Evolutionary conservation across 805 yeast species (phyloP).

Genomic region (Candida orba): DNA sequence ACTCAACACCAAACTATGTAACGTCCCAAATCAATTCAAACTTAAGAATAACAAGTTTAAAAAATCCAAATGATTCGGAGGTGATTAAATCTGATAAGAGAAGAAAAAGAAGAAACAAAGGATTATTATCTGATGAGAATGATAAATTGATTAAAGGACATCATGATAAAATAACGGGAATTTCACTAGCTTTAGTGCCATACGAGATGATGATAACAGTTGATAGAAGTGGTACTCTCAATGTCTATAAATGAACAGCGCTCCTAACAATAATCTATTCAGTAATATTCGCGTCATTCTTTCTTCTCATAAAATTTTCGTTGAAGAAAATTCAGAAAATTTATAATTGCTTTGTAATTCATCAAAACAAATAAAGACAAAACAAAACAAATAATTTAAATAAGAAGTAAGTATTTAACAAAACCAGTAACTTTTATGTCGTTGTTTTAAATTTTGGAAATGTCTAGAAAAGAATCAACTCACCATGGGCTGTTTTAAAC

Average conservation of each 20-base stretch:
- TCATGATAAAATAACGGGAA: constrained; percentile 43
- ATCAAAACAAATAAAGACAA: constrained; percentile 1
- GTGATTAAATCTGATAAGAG: constrained; percentile 8
- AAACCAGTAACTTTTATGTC: background rate
- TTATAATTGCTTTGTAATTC: constrained; percentile 6
- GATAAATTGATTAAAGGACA: constrained; percentile 37
- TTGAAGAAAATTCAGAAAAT: background rate
- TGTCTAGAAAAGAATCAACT: too few relatives aligned
- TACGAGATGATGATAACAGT: constrained; percentile 55
- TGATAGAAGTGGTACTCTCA: constrained; percentile 61
- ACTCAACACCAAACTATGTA: constrained; percentile 1
- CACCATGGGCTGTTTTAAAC: background rate
- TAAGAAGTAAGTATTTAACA: background rate
- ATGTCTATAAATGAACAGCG: constrained; percentile 37
- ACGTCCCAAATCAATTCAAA: constrained; percentile 32
- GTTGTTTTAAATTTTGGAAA: background rate
- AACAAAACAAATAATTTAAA: background rate
- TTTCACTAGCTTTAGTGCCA: constrained; percentile 41
- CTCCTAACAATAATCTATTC: background rate
- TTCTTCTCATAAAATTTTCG: too few relatives aligned
- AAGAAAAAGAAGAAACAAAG: constrained; percentile 23
- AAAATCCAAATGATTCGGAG: constrained; percentile 10
- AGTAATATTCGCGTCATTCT: background rate
- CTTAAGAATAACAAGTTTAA: constrained; percentile 36
- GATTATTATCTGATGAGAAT: constrained; percentile 37